Percentiles rank a stretch among this genome's conserved stretches.
These are phyloP conservation scores for Thalassiosira ordinaria DNA, from an alignment of 352 stramenopile species.

Conservation along the genomic window DNA sequence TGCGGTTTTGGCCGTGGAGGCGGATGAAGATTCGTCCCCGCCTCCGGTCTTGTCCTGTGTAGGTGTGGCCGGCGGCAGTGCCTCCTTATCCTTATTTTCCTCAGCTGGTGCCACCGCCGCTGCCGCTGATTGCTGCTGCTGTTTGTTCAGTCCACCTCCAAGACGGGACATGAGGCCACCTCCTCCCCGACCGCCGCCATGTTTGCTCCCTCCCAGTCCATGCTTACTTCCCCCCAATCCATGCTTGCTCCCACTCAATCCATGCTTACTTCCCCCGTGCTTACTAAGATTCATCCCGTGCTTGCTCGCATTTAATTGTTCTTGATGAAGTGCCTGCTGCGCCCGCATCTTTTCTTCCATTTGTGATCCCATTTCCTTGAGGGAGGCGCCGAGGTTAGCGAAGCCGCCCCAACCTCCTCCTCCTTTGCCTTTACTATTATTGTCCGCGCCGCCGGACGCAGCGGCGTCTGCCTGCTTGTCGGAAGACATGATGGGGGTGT, in stretches of 20 bases:
- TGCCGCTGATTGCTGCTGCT: not conserved
- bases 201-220: no score
- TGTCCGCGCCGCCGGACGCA: no score
- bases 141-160: conserved; percentile 11
- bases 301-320: conserved; percentile 38
- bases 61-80: not conserved
- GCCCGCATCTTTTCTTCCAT: conserved; percentile 46
- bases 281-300: conserved; percentile 15
- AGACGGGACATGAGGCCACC: conserved; percentile 46
- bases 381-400: conserved; percentile 36
- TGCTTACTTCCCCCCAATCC: conserved; percentile 10
- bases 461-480: no score
- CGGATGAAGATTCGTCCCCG: not conserved
- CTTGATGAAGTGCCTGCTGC: conserved; percentile 27
- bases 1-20: conserved; percentile 16
- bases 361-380: conserved; percentile 43
- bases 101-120: not conserved
- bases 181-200: not conserved
- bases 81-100: conserved; percentile 5
- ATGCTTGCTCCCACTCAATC: conserved; percentile 24
- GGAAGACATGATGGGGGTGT: no score
- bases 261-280: conserved; percentile 28
- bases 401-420: conserved; percentile 26
- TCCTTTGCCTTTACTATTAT: no score
- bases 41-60: conserved; percentile 3